Base-by-base conservation (phyloP, 352 stramenopile species). In the Thraustotheca clavata region DNA sequence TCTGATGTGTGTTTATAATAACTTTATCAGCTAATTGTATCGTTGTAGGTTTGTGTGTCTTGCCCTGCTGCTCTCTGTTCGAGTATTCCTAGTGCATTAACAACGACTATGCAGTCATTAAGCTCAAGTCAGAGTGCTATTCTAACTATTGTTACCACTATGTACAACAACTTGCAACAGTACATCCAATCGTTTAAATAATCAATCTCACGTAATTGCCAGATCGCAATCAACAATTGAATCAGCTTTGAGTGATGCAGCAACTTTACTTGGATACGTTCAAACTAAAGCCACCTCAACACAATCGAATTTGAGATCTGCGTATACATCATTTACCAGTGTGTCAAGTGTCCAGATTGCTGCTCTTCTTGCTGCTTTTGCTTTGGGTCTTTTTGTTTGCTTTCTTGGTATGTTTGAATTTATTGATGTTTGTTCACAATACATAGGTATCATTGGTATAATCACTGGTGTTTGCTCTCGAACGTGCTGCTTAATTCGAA, bases 401-500 rank as follows among this genome's bases (percentile, higher is more conserved):
- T 18, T 91, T 77, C 18, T 92, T 88, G 67, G 89, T 82, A 0
- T 72, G 83, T 32, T 83, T 71, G 33, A 77, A 76, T 66, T 91
- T 20, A 83, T 88, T 49, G 76, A 69, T 1, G 71, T 88, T 31
- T 71, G 88, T n/a, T 72, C 74, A 31, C 87, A 77, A 22, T 67
- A 83, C 4, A 31, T 89, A 6, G 80, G 81, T 1, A 69, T 79
- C 20, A 76, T 88, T 34, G 81, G 75, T 24, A 88, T 91, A 36
- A 75, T 86, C 55, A 87, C 87, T 49, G 84, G 83, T 9, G 73
- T 79, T 1, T 88, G 81, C 66, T 77, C 77, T 29, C 85, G 85
- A 46, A 80, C 81, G 36, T 87, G 68, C 32, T 67, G 75, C 34
- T 88, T 79, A 73, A 77, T 90, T 20, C 79, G 88, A 50, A 60